Base-by-base conservation (phyloP, 2,329 filamentous ascomycete species). In the Thielaviopsis euricoi region DNA sequence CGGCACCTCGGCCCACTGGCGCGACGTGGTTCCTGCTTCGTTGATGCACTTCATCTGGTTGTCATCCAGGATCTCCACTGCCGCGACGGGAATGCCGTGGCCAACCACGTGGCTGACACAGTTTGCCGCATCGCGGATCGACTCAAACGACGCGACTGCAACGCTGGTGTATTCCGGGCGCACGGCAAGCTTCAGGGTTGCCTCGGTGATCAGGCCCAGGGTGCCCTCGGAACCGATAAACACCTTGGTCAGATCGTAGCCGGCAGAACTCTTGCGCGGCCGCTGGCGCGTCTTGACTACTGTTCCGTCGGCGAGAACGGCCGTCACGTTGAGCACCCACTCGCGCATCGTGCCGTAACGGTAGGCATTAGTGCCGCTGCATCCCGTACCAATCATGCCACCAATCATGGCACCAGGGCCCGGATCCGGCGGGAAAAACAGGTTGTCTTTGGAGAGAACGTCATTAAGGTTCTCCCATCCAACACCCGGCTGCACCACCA, bases 341-440 rank as follows among this genome's bases (percentile, higher is more conserved):
- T 95, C 89, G 62, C 87, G 83, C 89, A 95, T 95, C 1, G 89
- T 95, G 62, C 89, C 90, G 69, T 95, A 95, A 59, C 89, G 79
- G 73, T 94, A 95, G 17, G 89, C 85, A 68, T 95, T 95, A 15
- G 89, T 95, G 60, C 89, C 89, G 66, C 76, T 80, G 72, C 77
- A 81, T 40, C 79, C 79, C 2, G 86, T 89, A 22, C 85, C 86
- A 37, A 89, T 81, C 86, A 89, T 89, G 58, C 89, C 89, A 59
- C 89, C 89, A 64, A 96, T 95, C 83, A 88, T 88, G 61, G 89
- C 89, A 19, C 89, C 89, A 56, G 90, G 89, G 56, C 89, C 90
- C 19, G 89, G 89, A 69, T 95, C 89, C 0, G 89, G 89, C 22
- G 89, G 89, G 72, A 95, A 95, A 76, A 95, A 95, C 3, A 96